Conservation (phyloP, 768 basidiomycete species). For the Mycena maculata region DNA sequence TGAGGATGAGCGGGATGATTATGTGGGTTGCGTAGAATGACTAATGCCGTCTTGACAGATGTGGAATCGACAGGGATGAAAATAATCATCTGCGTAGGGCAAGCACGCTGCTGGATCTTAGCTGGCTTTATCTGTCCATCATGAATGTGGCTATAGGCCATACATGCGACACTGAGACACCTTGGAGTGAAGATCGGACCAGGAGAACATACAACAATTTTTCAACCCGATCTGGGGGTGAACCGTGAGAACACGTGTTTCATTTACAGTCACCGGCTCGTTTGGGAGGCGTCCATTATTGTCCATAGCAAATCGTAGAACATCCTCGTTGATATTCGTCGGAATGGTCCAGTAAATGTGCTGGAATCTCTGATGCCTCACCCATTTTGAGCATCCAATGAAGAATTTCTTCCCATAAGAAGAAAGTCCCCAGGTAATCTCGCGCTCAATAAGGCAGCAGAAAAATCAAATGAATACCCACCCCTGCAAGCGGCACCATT, state of each 20-base stretch:
- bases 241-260: constrained; percentile 6
- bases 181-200: not conserved
- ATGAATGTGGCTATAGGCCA: constrained; percentile 12
- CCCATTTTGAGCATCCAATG: constrained; percentile 22
- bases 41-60: not conserved
- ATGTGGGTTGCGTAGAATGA: constrained; percentile 4
- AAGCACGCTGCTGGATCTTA: not conserved
- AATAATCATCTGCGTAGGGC: constrained; percentile 4
- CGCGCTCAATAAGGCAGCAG: too few relatives aligned
- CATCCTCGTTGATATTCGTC: constrained; percentile 13
- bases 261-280: not conserved
- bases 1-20: constrained; percentile 20
- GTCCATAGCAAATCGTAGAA: constrained; percentile 13
- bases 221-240: constrained; percentile 9
- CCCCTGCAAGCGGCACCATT: not conserved
- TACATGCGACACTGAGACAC: too few relatives aligned
- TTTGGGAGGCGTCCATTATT: constrained; percentile 6
- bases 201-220: constrained; percentile 5
- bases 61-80: constrained; percentile 1
- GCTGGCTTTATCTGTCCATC: not conserved
- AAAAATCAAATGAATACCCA: not conserved
- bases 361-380: not conserved
- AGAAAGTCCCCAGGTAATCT: not conserved
- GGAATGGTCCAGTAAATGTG: constrained; percentile 17
- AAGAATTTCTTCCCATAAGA: constrained; percentile 9